phyloP scores from a whole-genome alignment of 176 grass and related monocot genomes.

The bread wheat (Triticum aestivum) region IWGSC_CS_RefSeq_v2.1 NC_057799.1:656202432-656202931 shows the following conservation, averaged over 20 bases:
- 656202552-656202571: constrained; percentile 92
- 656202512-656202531: constrained; percentile 66
- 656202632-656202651: background rate
- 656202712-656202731: background rate
- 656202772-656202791: constrained; percentile 79
- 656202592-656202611: constrained; percentile 59
- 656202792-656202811: constrained; percentile 60
- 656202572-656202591: constrained; percentile 61
- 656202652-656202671: background rate
- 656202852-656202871: constrained; percentile 74
- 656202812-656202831: constrained; percentile 53
- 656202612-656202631: constrained; percentile 2
- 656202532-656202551: constrained; percentile 77
- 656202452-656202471: constrained; percentile 55
- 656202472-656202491: constrained; percentile 94
- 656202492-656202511: constrained; percentile 79
- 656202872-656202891: constrained; percentile 83
- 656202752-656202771: constrained; percentile 86
- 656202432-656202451: constrained; percentile 79
- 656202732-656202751: background rate
- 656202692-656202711: background rate
- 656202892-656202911: constrained; percentile 57
- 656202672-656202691: background rate
- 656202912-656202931: constrained; percentile 26
- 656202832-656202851: constrained; percentile 80